phyloP scores from a whole-genome alignment of 225 moss, liverwort and hornwort species.

The Sphagnum contortum region DNA sequence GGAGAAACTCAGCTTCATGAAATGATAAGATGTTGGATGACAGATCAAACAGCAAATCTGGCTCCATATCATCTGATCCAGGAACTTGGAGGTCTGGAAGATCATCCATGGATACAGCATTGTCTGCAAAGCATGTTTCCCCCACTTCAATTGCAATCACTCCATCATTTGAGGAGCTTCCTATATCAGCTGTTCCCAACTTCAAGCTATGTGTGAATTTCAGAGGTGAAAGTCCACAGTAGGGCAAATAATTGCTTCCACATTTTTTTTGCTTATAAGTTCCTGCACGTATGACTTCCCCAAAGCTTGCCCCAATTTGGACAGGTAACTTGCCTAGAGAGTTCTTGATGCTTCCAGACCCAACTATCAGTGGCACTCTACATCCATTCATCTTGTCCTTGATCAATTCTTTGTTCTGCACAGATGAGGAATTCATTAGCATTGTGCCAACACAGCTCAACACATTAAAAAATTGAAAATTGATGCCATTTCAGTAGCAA shows the following conservation, averaged over 20 bases:
- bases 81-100: slow-evolving; percentile 57
- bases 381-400: no score
- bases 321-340: no score
- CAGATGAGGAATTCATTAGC: no score
- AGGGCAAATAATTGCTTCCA: slow-evolving; percentile 12
- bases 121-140: slow-evolving; percentile 37
- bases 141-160: slow-evolving; percentile 50
- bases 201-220: slow-evolving; percentile 29
- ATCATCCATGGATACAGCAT: slow-evolving; percentile 40
- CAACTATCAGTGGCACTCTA: no score
- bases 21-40: slow-evolving; percentile 75
- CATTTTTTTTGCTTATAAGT: slow-evolving; percentile 25
- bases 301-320: no score
- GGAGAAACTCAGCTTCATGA: slow-evolving; percentile 66
- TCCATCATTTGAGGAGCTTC: slow-evolving; percentile 45
- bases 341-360: no score
- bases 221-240: slow-evolving; percentile 16
- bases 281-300: slow-evolving; percentile 19
- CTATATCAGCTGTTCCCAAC: slow-evolving; percentile 25
- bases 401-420: no score
- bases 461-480: no score
- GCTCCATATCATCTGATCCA: slow-evolving; percentile 62
- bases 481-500: no score
- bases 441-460: no score
- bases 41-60: slow-evolving; percentile 66